Evolutionary conservation across 2,329 filamentous ascomycete species (phyloP), one percentile per base, ranked within the genome.

Genomic region (Arthrobotrys sphaeroides): DNA sequence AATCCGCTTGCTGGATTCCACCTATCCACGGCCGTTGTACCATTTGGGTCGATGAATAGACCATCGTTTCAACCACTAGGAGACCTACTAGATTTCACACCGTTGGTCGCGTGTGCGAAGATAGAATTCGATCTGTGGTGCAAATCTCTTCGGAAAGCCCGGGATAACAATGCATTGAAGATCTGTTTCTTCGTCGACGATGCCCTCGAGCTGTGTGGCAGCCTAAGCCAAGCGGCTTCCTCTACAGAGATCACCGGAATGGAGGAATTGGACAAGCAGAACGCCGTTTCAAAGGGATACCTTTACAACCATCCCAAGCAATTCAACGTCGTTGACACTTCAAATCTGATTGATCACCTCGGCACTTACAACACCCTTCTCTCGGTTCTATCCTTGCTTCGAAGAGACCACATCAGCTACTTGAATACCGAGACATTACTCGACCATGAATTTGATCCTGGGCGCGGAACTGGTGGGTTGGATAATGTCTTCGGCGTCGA

Each of bases 291-390:
- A 2, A 70, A 55, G 65, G 9, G 84, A 83, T 0, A 70, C 18
- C 24, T 33, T 12, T 53, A 22, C 38, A 70, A 62, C 13, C 36
- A 62, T 38, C 85, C 86, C 0, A 80, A 77, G 3, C 45, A 68
- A 3, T 90, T 89, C 78, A 84, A 89, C 78, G 82, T 86, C 4
- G 86, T 90, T 64, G 87, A 90, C 74, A 87, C 86, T 0, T 87
- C 80, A 62, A 85, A 84, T 61, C 80, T 87, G 9, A 79, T 82
- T 1, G 84, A 86, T 68, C 82, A 84, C 55, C 12, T 85, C 4
- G 85, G 85, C 12, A 67, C 79, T 10, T 70, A 87, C 12, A 86
- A 86, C 74, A 12, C 87, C n/a, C 78, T 87, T 6, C 78, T 84
- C n/a, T 83, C 87, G 0, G 80, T 84, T 0, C 78, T 81, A 0